Base-by-base conservation (phyloP, 2,329 filamentous ascomycete genomes). In the Chrysosporium queenslandicum region DNA sequence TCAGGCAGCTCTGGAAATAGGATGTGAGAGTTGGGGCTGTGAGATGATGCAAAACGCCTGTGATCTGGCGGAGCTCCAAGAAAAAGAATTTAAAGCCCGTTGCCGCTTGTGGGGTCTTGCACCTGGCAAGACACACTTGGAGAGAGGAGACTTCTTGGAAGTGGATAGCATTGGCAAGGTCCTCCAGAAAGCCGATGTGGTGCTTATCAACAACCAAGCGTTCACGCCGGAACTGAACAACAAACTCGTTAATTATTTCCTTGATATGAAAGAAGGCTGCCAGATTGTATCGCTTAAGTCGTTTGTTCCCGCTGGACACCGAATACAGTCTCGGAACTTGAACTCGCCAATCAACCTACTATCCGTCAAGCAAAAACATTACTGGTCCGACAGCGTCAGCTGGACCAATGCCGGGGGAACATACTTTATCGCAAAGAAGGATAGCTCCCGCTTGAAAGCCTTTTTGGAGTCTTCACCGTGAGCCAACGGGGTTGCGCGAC, bases 201-300 rank as follows among this genome's bases (percentile, higher is more conserved):
- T 98, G 16, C 78, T 98, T 23, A 91, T 97, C 61, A 98, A 98
- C 74, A 98, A 98, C 71, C 90, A 97, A 70, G 92, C 89, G 2
- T 98, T 98, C 69, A 90, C 85, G 4, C 84, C 90, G 12, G 78
- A 84, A 60, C 79, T 96, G 52, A 98, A 97, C 69, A 85, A 87
- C 63, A 80, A 82, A 56, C 75, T 98, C 42, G 81, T 91, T 59
- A 82, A 87, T 61, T 87, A 94, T 73, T 97, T 98, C 63, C 74
- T 98, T 55, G 92, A 98, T 63, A 74, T 97, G 57, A 97, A 96
- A 70, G 78, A 86, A 51, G 91, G 91, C 2, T 90, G 86, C 68
- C 85, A 86, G 67, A 86, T 98, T 53, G 85, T 97, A 39, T 95
- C 88, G 48, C 77, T 98, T 54, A 94, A 92, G 71, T 89, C 85